These are phyloP conservation scores for Pinus taeda DNA, from an alignment of 75 land plant genomes.

Conservation along the genomic window DNA sequence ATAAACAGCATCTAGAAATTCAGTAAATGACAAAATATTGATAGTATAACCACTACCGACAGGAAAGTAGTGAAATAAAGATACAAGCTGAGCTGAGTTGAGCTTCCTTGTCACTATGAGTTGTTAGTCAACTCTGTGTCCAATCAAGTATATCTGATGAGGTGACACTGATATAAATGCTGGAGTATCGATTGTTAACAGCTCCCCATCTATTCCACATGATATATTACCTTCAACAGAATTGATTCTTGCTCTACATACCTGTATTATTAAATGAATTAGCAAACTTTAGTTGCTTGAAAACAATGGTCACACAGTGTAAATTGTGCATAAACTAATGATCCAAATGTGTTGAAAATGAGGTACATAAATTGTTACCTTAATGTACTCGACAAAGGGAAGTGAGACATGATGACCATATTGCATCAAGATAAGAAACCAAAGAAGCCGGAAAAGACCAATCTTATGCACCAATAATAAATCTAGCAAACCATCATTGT, in stretches of 20 bases:
- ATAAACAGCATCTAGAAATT: too few species aligned
- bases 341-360: background rate
- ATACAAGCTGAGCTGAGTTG: background rate
- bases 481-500: conserved; percentile 31
- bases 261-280: background rate
- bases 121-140: background rate
- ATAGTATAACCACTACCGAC: background rate
- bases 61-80: background rate
- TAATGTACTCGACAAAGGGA: conserved; percentile 38
- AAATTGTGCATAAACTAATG: background rate
- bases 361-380: conserved; percentile 18
- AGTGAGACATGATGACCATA: conserved; percentile 32
- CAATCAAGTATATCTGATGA: conserved; percentile 4
- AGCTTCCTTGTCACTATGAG: background rate
- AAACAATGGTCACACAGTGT: background rate
- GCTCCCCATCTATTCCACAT: conserved; percentile 13
- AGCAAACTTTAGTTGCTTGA: background rate
- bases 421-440: conserved; percentile 34
- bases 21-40: background rate
- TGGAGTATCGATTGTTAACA: conserved; percentile 6
- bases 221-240: background rate
- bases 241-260: background rate
- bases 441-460: conserved; percentile 26
- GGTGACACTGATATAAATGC: conserved; percentile 5
- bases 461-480: conserved; percentile 28